Evolutionary conservation across 306 rosid species (phyloP).

Genomic region (Cicer bijugum): DNA sequence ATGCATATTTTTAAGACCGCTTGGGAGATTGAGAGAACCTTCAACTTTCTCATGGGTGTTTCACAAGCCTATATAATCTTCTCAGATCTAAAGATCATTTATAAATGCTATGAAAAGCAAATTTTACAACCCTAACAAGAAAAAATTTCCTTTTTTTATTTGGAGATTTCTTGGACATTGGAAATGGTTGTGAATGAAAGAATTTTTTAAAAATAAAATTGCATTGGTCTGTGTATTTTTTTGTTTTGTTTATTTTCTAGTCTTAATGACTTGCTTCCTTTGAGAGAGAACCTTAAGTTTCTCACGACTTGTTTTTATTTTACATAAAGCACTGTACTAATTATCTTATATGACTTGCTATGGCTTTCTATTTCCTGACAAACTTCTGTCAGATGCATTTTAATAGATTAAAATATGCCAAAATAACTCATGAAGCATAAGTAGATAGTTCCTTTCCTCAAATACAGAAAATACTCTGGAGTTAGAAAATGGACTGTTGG

Average conservation of each 20-base stretch:
- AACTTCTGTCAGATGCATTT: constrained; percentile 7
- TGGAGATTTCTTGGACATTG: not conserved
- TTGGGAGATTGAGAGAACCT: no score
- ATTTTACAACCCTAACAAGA: no score
- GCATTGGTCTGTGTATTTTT: constrained; percentile 14
- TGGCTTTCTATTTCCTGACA: constrained; percentile 28
- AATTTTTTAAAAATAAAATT: not conserved
- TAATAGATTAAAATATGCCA: constrained; percentile 31
- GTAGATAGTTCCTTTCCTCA: constrained; percentile 26
- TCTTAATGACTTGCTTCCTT: not conserved
- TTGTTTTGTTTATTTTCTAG: not conserved
- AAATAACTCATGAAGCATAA: constrained; percentile 20
- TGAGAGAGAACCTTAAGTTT: no score
- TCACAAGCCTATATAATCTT: no score
- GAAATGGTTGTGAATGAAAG: not conserved
- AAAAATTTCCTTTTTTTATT: no score
- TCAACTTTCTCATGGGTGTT: no score
- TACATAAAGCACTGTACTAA: constrained; percentile 19
- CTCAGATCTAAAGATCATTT: no score
- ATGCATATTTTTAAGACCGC: no score
- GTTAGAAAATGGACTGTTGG: constrained; percentile 86
- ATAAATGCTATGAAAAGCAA: no score
- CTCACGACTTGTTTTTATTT: not conserved
- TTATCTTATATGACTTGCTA: constrained; percentile 15
- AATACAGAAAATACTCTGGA: constrained; percentile 74